Evolutionary conservation across 1,284 basidiomycete species (phyloP), one percentile per base, ranked within the genome.

Genomic region (Ustilago curta): DNA sequence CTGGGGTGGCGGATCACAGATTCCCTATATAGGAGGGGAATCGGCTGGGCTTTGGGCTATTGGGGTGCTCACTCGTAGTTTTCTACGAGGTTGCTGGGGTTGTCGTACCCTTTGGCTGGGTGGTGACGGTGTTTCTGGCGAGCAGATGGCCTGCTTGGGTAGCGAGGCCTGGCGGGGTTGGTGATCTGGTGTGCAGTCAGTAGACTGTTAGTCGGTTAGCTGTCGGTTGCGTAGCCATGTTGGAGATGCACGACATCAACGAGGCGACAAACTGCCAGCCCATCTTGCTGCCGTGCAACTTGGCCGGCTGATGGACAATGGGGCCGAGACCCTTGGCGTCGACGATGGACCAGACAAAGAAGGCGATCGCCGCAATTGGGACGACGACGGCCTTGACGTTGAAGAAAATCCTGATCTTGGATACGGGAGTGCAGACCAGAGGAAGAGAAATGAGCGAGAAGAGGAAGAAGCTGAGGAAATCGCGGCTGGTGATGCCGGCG

Each of bases 381-480:
- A 86, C 85, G 19, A 94, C 87, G 71, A 92, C 87, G 2, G 91
- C 90, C 85, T 94, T 94, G 71, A 91, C 82, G 18, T 91, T 91
- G 87, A 95, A 95, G 50, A 94, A 88, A 84, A 93, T 91, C 42
- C 91, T 89, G 72, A 94, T 90, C 83, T 91, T 89, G 86, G 93
- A 91, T 45, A 93, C 90, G 4, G 91, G 91, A 64, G 93, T 90
- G 90, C 90, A 92, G 70, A 93, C 91, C 27, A 90, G 89, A 4
- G 92, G 91, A 12, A 94, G 87, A 35, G 90, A 91, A 59, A 93
- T 88, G 44, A 93, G 86, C 90, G 92, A 93, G 87, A 94, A 95
- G 69, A 95, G 87, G 87, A 94, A 91, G 88, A 95, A 95, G 71
- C 90, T 90, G 85, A 94, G 86, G 77, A 92, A 91, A 83, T 91